Evolutionary conservation across 768 basidiomycete species (phyloP).

Genomic region (Mycena kentingensis): DNA sequence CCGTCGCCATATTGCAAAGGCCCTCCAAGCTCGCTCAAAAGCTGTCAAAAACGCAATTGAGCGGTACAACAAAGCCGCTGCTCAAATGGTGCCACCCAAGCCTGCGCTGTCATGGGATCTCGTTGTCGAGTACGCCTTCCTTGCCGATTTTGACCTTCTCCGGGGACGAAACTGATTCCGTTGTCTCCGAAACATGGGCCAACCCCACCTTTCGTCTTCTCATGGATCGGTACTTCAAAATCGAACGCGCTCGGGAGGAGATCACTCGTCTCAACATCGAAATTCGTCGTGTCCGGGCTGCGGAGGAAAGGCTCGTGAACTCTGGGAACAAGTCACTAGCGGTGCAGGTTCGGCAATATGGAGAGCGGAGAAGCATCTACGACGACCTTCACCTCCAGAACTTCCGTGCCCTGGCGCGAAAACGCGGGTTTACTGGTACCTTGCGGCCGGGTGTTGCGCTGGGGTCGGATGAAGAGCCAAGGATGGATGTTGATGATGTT

Average conservation of each 20-base stretch:
- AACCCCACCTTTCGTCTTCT: neutral
- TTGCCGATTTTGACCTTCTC: constrained; percentile 26
- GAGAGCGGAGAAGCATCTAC: constrained; percentile 1
- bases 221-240: neutral
- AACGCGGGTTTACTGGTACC: constrained; percentile 2
- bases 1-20: constrained; percentile 24
- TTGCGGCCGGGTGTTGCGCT: neutral
- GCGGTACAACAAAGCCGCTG: constrained; percentile 21
- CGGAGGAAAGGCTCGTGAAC: neutral
- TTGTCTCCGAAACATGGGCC: neutral
- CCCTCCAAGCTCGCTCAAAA: constrained; percentile 22
- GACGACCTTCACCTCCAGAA: constrained; percentile 1
- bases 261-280: neutral
- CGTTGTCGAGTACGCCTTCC: constrained; percentile 28
- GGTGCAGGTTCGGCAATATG: constrained; percentile 3
- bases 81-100: constrained; percentile 6
- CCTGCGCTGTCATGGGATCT: constrained; percentile 21
- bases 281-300: neutral
- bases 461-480: neutral
- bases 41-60: constrained; percentile 23
- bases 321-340: neutral
- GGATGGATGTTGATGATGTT: neutral
- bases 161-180: constrained; percentile 4
- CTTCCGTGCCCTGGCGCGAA: neutral
- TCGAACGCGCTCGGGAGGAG: neutral